Base-by-base conservation (phyloP, 495 filamentous ascomycete species). In the Tricharina praecox region DNA sequence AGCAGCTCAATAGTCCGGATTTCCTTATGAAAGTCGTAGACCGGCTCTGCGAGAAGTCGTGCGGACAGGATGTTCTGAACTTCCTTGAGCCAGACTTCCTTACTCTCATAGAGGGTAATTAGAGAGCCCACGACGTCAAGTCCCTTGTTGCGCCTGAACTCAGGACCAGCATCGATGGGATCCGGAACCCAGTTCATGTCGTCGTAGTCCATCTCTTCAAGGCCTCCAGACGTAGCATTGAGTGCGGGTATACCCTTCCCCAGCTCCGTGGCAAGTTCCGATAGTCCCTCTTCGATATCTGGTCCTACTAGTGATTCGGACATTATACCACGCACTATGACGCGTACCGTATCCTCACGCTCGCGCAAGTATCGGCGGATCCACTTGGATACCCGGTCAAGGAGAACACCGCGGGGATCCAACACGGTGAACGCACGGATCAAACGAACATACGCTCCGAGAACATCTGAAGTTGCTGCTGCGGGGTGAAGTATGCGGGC, bases 111-210 rank as follows among this genome's bases (percentile, higher is more conserved):
- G 1, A 92, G 73, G 48, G 78, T 79, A 47, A 95, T 82, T 21
- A 97, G 67, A 26, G 81, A 90, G 20, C 85, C 83, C 25, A 96
- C 82, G n/a, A 96, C 81, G 61, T 96, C 90, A 41, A 82, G 77
- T 39, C 73, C 78, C 62, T 86, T 88, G n/a, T 80, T 79, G 39
- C 84, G 80, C 55, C 78, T 81, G 64, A 92, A 96, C 53, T 92
- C 87, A 5, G 83, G 81, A 13, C 82, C 85, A 1, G 90, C 92
- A 61, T 99, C 90, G 21, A 93, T 73, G 1, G 90, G 90, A 56
- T 93, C 82, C 0, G 90, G 90, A 15, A 80, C 68, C 90, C 90
- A 99, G 46, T 74, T 73, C 75, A 92, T 78, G 60, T 96, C 85
- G 53, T 87, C 74, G 73, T 77, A 95, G 63, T 92, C 81, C 9